Base-by-base conservation (phyloP, 2,329 filamentous ascomycete species). In the Dothideomycetes sp. region DNA sequence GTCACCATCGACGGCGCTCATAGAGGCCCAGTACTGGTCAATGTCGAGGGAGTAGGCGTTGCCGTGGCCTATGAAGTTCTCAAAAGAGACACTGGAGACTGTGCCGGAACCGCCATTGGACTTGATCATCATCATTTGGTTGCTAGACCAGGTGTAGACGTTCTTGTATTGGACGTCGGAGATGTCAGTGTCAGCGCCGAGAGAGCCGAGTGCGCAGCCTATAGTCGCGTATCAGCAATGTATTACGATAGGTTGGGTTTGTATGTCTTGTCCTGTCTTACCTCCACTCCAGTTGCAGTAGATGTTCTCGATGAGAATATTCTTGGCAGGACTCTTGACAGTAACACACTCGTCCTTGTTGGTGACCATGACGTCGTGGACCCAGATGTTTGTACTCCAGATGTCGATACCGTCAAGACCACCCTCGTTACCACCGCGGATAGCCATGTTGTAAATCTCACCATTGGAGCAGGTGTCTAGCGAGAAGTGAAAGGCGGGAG, bases 291-390 rank as follows among this genome's bases (percentile, higher is more conserved):
- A 73, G 60, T 78, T 78, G 59, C 75, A 78, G 58, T 74, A 73
- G 43, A 78, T 64, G 46, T 69, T 71, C 49, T 79, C 73, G 29
- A 77, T 55, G n/a, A 76, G 60, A 29, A 77, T 66, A 51, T 76
- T 66, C 38, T 65, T 59, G 3, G 70, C 59, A 1, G 69, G 67
- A 34, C 59, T 65, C 7, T 72, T 76, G 44, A 75, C 68, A 2
- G 71, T 75, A 0, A 76, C 70, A 50, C 72, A 76, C 51, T 77
- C 74, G 49, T 77, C 72, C 54, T 74, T 75, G 64, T 77, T 78
- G 17, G 73, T 75, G 4, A 77, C 73, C 59, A 70, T 69, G 32
- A 77, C 55, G 51, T 78, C 73, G 49, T 77, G 73, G 35, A 76
- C 59, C 66, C 69, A 73, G 38, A 76, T 66, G 47, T 77, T 75